phyloP scores from a whole-genome alignment of 768 basidiomycete species.

The Lactarius hatsudake region DNA sequence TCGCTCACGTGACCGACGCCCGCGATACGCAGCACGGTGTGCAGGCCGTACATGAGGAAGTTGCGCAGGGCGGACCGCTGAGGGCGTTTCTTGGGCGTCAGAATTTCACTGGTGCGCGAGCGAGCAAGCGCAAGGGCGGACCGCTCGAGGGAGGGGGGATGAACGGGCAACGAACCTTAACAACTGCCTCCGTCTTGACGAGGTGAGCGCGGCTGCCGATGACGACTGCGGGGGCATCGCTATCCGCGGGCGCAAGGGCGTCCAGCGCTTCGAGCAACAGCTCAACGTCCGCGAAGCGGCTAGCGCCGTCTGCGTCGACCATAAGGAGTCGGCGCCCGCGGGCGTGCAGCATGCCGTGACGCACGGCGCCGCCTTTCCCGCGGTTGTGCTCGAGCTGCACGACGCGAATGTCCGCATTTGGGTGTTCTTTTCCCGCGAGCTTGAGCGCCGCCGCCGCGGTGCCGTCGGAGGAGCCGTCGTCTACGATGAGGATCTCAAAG shows the following conservation, averaged over 20 bases:
- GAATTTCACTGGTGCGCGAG: neutral
- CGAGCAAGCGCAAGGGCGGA: neutral
- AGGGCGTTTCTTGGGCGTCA: neutral
- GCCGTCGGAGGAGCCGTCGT: conserved; percentile 83
- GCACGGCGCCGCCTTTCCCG: conserved; percentile 91
- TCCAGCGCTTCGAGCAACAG: conserved; percentile 77
- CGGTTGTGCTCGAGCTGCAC: conserved; percentile 76
- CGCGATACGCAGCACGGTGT: conserved; percentile 82
- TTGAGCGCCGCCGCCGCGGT: conserved; percentile 65
- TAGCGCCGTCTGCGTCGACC: conserved; percentile 95
- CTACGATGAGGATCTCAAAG: conserved; percentile 83
- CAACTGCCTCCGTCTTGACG: conserved; percentile 88
- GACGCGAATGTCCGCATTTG: conserved; percentile 65
- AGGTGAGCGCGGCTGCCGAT: conserved; percentile 91
- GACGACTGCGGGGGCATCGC: conserved; percentile 58
- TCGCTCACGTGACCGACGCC: conserved; percentile 90
- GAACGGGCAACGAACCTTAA: conserved; percentile 59
- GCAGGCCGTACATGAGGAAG: conserved; percentile 90
- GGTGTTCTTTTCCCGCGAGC: conserved; percentile 53
- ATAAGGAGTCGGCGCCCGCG: conserved; percentile 79
- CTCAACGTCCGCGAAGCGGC: conserved; percentile 81
- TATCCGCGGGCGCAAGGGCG: conserved; percentile 43
- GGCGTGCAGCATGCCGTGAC: conserved; percentile 85
- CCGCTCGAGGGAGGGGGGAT: neutral
- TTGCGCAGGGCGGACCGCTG: conserved; percentile 89